Evolutionary conservation across 2,329 filamentous ascomycete species (phyloP), one percentile per base, ranked within the genome.

Genomic region (Fusarium humuli): DNA sequence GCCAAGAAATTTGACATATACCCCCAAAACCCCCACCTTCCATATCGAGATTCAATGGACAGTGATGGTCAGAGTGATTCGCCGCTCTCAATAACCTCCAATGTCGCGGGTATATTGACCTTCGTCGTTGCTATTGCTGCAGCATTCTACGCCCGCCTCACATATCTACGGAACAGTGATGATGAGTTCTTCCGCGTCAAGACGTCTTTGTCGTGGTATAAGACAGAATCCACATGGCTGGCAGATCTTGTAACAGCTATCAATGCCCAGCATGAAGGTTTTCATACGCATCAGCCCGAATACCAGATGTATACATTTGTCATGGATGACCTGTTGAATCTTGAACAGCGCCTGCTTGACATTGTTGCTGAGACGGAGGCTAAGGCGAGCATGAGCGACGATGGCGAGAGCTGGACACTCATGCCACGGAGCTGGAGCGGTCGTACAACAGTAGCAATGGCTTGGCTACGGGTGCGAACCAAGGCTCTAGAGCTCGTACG

Each of bases 111-210:
- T 59, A 84, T 86, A 44, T 75, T 85, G 27, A 85, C 83, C 9
- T 85, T 85, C 59, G 74, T 84, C 30, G 79, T 82, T n/a, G 83
- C 83, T 45, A 80, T 85, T 46, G 63, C 79, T 1, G 82, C 83
- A 3, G 79, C 83, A 1, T 67, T 77, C n/a, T 85, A 83, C 59
- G 82, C 79, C 7, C 81, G 82, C 34, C 69, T 85, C 48, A 81
- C 77, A 10, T 83, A 84, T 61, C 74, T 85, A 25, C 81, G 81
- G 40, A 83, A 83, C 65, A 83, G 83, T 55, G 80, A 84, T 61
- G 77, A 78, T 12, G 83, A 85, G 72, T 85, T 83, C 59, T 83
- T 85, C 64, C 80, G 79, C 37, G 81, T 84, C 59, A 85, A 85
- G 65, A 79, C 81, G 4, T 81, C 80, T 6, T 76, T 85, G 9